Evolutionary conservation across 768 basidiomycete genomes (phyloP), one percentile per base, ranked within the genome.

Genomic region (Gelatoporia subvermispora): DNA sequence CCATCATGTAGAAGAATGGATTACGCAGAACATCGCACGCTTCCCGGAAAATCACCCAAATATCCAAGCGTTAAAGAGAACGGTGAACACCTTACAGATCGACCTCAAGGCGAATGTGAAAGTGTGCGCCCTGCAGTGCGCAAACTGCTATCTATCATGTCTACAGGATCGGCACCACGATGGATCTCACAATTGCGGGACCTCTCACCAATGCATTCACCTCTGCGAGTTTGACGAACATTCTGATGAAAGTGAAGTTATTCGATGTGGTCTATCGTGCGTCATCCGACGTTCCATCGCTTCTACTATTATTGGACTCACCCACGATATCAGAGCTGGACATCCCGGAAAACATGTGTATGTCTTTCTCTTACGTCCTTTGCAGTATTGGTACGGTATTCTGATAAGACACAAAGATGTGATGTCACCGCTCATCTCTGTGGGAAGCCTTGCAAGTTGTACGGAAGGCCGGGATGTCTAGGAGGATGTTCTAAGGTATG

Each of bases 281-380:
- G 78, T 67, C 8, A 7, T 31, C 28, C 13, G 5, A 2, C 21
- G 3, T 5, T 9, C 34, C 17, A 8, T 13, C 24, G 15, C 45
- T 13, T 41, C 46, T n/a, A 54, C 39, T 18, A 23, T 24, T 41
- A 13, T 21, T 13, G 37, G 8, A 38, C 28, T 45, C 45, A 13
- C 48, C 16, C 18, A 23, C 3, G 13, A n/a, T 22, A 7, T 28
- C 50, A 82, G 81, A n/a, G 81, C 79, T 24, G 82, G 82, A 0
- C 81, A 84, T 50, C 60, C 71, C 18, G 79, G 77, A 13, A 67
- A 64, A 9, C 81, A 83, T 52, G 69, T 79, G 82, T 81, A 59
- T 43, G 74, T 56, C 10, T 17, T 31, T 5, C 13, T 31, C 5
- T 13, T 13, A 7, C 28, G 13, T 5, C 13, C 28, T 13, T 31